Evolutionary conservation across 2,329 filamentous ascomycete genomes (phyloP), one percentile per base, ranked within the genome.

Genomic region (Aspergillus pseudonomiae): DNA sequence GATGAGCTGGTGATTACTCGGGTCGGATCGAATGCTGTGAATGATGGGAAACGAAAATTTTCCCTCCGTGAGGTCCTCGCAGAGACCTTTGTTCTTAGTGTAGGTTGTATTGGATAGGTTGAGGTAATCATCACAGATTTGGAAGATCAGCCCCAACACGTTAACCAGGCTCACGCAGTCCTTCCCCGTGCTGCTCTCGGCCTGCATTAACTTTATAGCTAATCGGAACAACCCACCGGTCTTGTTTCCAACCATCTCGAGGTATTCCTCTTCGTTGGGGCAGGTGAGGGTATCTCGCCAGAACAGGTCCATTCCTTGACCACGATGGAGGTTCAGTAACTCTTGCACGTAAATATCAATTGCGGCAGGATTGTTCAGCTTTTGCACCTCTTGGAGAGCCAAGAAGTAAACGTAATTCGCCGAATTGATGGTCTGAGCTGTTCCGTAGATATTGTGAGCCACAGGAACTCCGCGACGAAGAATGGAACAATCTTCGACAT

Each of bases 1-100:
- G 77, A 97, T 86, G 61, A 99, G 86, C 73, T 96, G 21, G 87
- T 91, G 75, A 61, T 81, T 82, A 4, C 71, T 71, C 2, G 79
- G 79, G 74, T 93, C 87, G 64, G 90, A 81, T 66, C 77, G 91
- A 70, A 98, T 96, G 76, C 91, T 91, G 81, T 98, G 94, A 72
- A 98, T 97, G 72, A 98, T 89, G 46, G 94, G 93, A 76, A 97
- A 97, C 30, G 91, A 94, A 82, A 97, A 97, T 84, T 98, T 98
- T 67, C 94, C 94, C 81, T 98, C 95, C 1, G 93, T 97, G 71
- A 98, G 81, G 79, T 98, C 95, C 81, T 98, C 94, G 78, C 92
- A 96, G 70, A 97, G 86, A 57, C 94, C 95, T 82, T 98, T 98
- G 78, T 96, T 94, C 67, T 90, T 84, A 43, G 89, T 89, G 82